Base-by-base conservation (phyloP, 345 rosid species). In the Zanthoxylum bungeanum region DNA sequence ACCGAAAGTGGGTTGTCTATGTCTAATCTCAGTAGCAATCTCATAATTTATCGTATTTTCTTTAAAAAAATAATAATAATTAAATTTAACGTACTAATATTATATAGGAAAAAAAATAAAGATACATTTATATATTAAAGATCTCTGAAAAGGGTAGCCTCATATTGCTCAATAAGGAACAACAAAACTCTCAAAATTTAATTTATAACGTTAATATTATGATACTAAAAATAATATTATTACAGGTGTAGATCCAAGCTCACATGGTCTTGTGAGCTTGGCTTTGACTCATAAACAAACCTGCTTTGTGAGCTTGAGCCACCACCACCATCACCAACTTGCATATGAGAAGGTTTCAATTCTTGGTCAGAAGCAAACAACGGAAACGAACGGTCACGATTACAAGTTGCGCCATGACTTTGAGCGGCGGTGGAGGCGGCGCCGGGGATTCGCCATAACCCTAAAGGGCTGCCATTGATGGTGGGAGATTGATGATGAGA, bases 181-280 rank as follows among this genome's bases (percentile, higher is more conserved):
- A 67, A 36, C 36, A 51, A 34, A 9, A 33, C 44, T 65, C 68
- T 64, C 16, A 63, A 63, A 47, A 19, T 11, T 12, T 30, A 31
- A 59, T 34, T 66, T 30, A 64, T 58, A 59, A 70, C 39, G 69
- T 60, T 44, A 44, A 53, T 3, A 16, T 49, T 16, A 28, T 12
- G 27, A 1, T 27, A 27, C 4, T 56, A 0, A 7, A 30, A 44
- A 17, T 44, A 27, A 28, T 44, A 40, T 36, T 50, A 77, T 84
- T 86, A 94, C 81, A 94, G 93, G 80, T 84, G 97, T 78, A 94
- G 98, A 89, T 94, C 98, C 82, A 94, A 90, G 83, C 98, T 94
- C 86, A 94, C 95, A 73, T 87, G 91, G 70, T 90, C 94, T 78
- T 89, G 86, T 65, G 82, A 80, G 70, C 78, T 86, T 0, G 85